Evolutionary conservation across 2,329 filamentous ascomycete genomes (phyloP), one percentile per base, ranked within the genome.

Genomic region (Colletotrichum orbiculare): DNA sequence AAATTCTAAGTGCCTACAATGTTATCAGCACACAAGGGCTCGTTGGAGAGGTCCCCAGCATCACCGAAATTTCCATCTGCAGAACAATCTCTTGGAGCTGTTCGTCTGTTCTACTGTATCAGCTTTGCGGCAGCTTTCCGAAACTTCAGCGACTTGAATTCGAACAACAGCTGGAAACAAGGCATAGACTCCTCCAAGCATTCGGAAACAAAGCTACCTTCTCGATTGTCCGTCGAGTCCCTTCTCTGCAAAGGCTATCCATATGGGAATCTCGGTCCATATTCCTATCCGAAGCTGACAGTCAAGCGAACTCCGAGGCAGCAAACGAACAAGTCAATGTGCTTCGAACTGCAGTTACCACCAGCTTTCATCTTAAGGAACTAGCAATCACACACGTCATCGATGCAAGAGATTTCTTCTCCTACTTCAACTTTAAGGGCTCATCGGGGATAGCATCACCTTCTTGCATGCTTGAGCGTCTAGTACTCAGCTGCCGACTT

Each of bases 341-440:
- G 13, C 46, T 43, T 5, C 9, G 12, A n/a, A 33, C n/a, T 8
- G 55, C 55, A 17, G 39, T 53, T 12, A 6, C 34, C 8, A 12
- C 47, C 12, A 39, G 48, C 33, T 46, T 53, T 53, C 6, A 53
- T 39, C 34, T 47, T 3, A 53, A 37, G 11, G 34, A 53, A 33
- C 41, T 53, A n/a, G 48, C 56, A 39, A 60, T 47, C 8, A 38
- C 48, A 2, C 8, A 53, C 46, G 48, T 34, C 8, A 39, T 46
- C 10, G 56, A 60, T 15, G 48, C 48, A 6, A 60, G 48, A 35
- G 12, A 60, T 34, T 45, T 53, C 48, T 53, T 60, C 39, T 39
- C 15, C 4, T 8, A 46, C 34, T 60, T 60, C 41, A 47, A 53
- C 13, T 6, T 25, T 34, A 6, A n/a, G 3, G 13, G 39, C 41